Base-by-base conservation (phyloP, 148 eudicot species). In the Cornus suecica region DNA sequence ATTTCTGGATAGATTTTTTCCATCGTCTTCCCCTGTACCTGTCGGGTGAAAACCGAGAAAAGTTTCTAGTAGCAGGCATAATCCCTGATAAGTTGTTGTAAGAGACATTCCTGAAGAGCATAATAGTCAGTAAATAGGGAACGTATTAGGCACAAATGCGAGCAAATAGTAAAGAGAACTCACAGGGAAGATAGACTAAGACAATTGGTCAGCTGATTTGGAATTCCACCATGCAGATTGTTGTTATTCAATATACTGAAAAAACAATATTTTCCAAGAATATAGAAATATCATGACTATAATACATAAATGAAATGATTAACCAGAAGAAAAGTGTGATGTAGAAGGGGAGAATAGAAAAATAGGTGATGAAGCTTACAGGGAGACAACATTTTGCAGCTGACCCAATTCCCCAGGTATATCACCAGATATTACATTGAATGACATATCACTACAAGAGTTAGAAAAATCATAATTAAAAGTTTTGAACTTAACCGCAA, bases 321-420 rank as follows among this genome's bases (percentile, higher is more conserved):
- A 22, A 52, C 2, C 58, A 20, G 58, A 14, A 52, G 18, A 52
- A 1, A 52, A 14, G 22, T 14, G 22, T 5, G 22, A 8, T 14
- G 22, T 4, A 8, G 58, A 15, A 14, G 58, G 22, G 20, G 15
- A 14, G 16, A 52, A n/a, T n/a, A n/a, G n/a, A 52, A 18, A 22
- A 58, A 13, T 1, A 30, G 29, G 31, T 15, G 41, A 41, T 14
- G 11, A 68, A 69, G n/a, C 91, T 83, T 65, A 90, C 94, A 90
- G 81, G 62, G 86, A 83, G 9, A 28, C 82, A 30, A 90, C 68
- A 79, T 81, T 88, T 65, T 88, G 91, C 80, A 90, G 78, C 45
- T 86, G 91, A 18, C 94, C 92, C 83, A 90, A 65, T 67, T 88
- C 90, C 68, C 76, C 77, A 23, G 94, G 94, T 9, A 90, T 80